Evolutionary conservation across 2,329 filamentous ascomycete genomes (phyloP).

Genomic region (Xylaria digitata): DNA sequence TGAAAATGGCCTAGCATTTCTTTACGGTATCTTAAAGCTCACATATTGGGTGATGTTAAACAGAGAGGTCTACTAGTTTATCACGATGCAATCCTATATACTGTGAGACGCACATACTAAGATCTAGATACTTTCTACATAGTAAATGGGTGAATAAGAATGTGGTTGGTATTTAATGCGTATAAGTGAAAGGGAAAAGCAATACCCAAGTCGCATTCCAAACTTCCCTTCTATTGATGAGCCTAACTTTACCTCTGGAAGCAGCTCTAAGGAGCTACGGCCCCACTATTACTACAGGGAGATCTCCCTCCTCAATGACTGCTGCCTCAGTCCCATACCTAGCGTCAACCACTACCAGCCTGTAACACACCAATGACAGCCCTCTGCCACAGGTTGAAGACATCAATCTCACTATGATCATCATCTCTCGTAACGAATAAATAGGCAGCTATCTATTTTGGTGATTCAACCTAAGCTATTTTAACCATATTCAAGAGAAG

Average conservation of each 20-base stretch:
- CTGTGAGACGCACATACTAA: no score
- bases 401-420: background rate
- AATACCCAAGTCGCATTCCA: no score
- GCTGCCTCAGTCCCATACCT: constrained; percentile 2
- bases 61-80: no score
- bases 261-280: background rate
- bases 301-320: constrained; percentile 7
- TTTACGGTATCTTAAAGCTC: no score
- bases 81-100: no score
- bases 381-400: constrained; percentile 1
- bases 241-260: no score
- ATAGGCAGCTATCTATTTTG: background rate
- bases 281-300: constrained; percentile 8
- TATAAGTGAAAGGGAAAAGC: no score
- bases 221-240: no score
- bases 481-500: background rate
- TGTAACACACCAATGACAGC: background rate
- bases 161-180: no score
- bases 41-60: no score
- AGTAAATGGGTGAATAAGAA: no score
- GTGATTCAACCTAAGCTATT: background rate
- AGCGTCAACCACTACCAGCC: background rate
- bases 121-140: no score
- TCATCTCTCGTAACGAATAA: background rate
- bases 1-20: background rate